These are phyloP conservation scores for Hypomyces rosellus DNA, from an alignment of 2,329 filamentous ascomycete genomes.

Conservation along the genomic window DNA sequence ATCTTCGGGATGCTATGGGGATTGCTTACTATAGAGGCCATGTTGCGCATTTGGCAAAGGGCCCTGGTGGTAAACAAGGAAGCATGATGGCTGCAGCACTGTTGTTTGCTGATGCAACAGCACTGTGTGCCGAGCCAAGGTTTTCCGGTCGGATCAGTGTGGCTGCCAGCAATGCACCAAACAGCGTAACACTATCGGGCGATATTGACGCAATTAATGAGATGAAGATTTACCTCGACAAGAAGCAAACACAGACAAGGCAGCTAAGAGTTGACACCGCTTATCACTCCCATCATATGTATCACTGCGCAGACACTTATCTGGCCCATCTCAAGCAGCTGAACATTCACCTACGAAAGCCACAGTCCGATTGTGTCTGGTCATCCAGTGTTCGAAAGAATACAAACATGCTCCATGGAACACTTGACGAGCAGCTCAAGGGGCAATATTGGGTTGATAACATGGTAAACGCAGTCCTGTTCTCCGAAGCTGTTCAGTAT, in stretches of 20 bases:
- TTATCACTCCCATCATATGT: slow-evolving; percentile 27
- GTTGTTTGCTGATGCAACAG: not conserved
- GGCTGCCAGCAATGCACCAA: slow-evolving; percentile 26
- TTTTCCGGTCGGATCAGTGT: slow-evolving; percentile 22
- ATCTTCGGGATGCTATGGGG: slow-evolving; percentile 17
- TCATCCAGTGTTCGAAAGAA: not conserved
- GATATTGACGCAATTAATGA: slow-evolving; percentile 20
- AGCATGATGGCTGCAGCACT: slow-evolving; percentile 3
- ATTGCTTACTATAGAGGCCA: slow-evolving; percentile 3
- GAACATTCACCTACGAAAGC: not conserved
- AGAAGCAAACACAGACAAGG: slow-evolving; percentile 19
- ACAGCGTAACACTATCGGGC: slow-evolving; percentile 23
- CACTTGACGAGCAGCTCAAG: not conserved
- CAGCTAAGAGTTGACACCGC: slow-evolving; percentile 22
- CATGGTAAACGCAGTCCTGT: not conserved
- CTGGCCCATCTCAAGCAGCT: not conserved
- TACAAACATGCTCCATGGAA: not conserved
- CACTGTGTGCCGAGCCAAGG: not conserved
- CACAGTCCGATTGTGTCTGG: not conserved
- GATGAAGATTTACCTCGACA: slow-evolving; percentile 15
- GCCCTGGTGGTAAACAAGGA: not conserved
- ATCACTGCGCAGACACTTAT: not conserved
- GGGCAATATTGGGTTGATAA: not conserved
- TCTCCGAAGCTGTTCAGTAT: not conserved
- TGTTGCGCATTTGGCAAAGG: not conserved